Evolutionary conservation across 352 stramenopile genomes (phyloP), one percentile per base, ranked within the genome.

Genomic region (Phytophthora kernoviae): DNA sequence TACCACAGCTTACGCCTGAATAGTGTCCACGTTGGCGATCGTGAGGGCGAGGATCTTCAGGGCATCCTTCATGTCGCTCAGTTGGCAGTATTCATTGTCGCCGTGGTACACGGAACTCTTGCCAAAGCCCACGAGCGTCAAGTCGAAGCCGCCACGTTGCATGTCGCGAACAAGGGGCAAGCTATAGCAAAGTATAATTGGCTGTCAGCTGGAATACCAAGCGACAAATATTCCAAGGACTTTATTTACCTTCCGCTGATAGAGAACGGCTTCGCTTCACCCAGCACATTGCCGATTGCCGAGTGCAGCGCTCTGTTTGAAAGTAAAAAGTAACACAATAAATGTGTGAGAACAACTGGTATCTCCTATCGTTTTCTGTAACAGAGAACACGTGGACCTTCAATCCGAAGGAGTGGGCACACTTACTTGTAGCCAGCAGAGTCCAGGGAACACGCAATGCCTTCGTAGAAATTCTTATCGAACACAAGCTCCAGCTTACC

Each of bases 391-490:
- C 3, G 55, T 17, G 11, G 12, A n/a, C n/a, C n/a, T n/a, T n/a
- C n/a, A n/a, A n/a, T n/a, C n/a, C n/a, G n/a, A n/a, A n/a, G n/a
- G n/a, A n/a, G n/a, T n/a, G n/a, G n/a, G n/a, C n/a, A 20, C 17
- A 59, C 71, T 33, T 68, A 84, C 76, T 90, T 87, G 70, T 94
- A 96, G 40, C 92, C 93, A 26, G 89, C 66, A 49, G 92, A 98
- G 18, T 96, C 79, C 10, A 98, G 70, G 48, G 89, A 93, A 61
- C 91, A 98, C n/a, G 92, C 93, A 52, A 98, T 98, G 46, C 93
- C 93, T 64, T 98, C 85, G 40, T 90, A 90, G 61, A 87, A 89
- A 41, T 75, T 70, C 52, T 77, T 70, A 36, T 90, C 75, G 56
- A 96, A 97, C 59, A 83, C 83, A 26, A 98, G 75, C 58, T 97